phyloP scores from a whole-genome alignment of 73 alveolate genomes.

The Symbiodinium natans region DNA sequence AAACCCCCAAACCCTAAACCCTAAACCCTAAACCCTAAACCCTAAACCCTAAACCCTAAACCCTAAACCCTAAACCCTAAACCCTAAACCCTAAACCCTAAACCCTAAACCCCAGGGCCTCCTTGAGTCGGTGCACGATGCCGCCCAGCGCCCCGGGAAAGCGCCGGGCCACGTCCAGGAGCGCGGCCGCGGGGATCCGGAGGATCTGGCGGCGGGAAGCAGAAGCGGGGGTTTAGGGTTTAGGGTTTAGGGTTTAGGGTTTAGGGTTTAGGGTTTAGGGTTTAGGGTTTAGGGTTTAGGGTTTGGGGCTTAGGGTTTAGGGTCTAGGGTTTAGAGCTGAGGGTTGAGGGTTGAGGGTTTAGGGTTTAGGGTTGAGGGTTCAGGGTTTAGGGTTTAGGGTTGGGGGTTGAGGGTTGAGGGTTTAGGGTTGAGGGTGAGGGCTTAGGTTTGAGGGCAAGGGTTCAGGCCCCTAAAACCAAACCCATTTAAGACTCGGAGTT shows the following conservation, averaged over 20 bases:
- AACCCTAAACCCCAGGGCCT: slow-evolving; percentile 29
- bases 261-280: neutral
- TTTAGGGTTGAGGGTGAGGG: neutral
- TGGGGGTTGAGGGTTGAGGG: neutral
- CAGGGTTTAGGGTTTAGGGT: too few species aligned
- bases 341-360: neutral
- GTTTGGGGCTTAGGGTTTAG: too few species aligned
- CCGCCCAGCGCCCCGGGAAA: slow-evolving; percentile 63
- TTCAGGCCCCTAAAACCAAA: too few species aligned
- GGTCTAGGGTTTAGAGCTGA: too few species aligned
- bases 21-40: neutral
- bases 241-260: neutral
- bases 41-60: neutral
- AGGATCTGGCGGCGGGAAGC: slow-evolving; percentile 33
- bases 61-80: neutral
- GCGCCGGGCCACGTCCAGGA: slow-evolving; percentile 43
- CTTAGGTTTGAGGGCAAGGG: too few species aligned
- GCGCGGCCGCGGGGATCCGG: slow-evolving; percentile 57
- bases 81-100: neutral
- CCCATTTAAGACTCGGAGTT: too few species aligned
- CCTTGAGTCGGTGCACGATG: slow-evolving; percentile 46
- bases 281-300: neutral
- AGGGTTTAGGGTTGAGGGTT: neutral
- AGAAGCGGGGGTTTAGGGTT: neutral
- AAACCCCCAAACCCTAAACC: neutral